phyloP scores from a whole-genome alignment of 2,329 filamentous ascomycete species.

The Exophiala sideris region DNA sequence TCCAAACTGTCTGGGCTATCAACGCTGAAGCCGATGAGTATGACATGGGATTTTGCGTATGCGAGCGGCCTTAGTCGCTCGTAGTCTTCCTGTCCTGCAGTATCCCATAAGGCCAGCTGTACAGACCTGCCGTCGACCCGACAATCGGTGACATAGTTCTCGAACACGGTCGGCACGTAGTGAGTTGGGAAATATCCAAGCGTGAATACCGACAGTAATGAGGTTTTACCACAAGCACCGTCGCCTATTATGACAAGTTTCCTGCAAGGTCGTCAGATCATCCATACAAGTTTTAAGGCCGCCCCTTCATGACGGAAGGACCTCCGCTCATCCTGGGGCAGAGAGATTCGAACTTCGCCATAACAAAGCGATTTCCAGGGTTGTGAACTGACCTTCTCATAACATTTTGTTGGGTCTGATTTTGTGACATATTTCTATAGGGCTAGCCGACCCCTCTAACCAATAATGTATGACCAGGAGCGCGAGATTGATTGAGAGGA shows the following conservation, averaged over 20 bases:
- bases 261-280: slow-evolving; percentile 47
- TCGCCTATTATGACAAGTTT: slow-evolving; percentile 97
- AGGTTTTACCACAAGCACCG: slow-evolving; percentile 97
- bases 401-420: slow-evolving; percentile 50
- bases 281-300: background rate
- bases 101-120: slow-evolving; percentile 97
- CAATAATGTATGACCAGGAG: slow-evolving; percentile 34
- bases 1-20: slow-evolving; percentile 94
- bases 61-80: slow-evolving; percentile 90
- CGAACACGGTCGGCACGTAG: slow-evolving; percentile 93
- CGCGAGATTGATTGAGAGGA: slow-evolving; percentile 31
- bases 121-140: slow-evolving; percentile 98
- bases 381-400: slow-evolving; percentile 54
- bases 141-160: slow-evolving; percentile 99
- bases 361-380: too few species aligned
- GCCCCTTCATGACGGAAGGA: too few species aligned
- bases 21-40: slow-evolving; percentile 91
- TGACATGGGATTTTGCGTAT: slow-evolving; percentile 95
- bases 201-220: slow-evolving; percentile 94
- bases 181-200: slow-evolving; percentile 90
- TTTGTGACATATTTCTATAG: slow-evolving; percentile 42
- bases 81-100: slow-evolving; percentile 98
- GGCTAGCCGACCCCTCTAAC: slow-evolving; percentile 12
- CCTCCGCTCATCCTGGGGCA: too few species aligned
- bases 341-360: slow-evolving; percentile 39